These are phyloP conservation scores for Lactifluus rugatus DNA, from an alignment of 768 basidiomycete species.

Conservation along the genomic window DNA sequence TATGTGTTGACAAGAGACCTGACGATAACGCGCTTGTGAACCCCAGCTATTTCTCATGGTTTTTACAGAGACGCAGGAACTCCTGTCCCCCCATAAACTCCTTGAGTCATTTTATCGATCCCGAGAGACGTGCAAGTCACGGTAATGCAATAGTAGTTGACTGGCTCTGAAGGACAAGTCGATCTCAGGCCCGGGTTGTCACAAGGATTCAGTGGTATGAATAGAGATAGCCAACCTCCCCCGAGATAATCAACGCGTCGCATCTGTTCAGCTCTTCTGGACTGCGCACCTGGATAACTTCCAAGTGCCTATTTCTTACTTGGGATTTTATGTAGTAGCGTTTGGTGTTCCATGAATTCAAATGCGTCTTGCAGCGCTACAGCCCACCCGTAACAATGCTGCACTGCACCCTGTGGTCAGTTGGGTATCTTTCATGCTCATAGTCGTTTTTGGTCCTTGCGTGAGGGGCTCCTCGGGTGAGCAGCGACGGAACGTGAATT, in stretches of 20 bases:
- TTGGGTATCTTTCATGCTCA: too few species aligned
- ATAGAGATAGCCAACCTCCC: slow-evolving; percentile 44
- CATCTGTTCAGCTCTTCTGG: slow-evolving; percentile 62
- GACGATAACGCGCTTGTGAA: slow-evolving; percentile 51
- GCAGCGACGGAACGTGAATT: too few species aligned
- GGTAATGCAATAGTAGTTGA: slow-evolving; percentile 86
- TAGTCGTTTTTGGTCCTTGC: too few species aligned
- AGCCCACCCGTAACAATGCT: too few species aligned
- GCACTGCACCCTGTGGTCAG: too few species aligned
- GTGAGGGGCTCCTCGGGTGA: too few species aligned
- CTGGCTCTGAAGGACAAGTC: slow-evolving; percentile 40
- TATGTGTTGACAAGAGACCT: background rate
- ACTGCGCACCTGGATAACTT: slow-evolving; percentile 56
- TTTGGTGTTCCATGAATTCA: slow-evolving; percentile 76
- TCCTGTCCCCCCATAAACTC: slow-evolving; percentile 82
- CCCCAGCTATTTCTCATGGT: slow-evolving; percentile 90
- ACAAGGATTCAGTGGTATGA: too few species aligned
- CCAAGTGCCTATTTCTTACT: slow-evolving; percentile 36
- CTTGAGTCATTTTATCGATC: slow-evolving; percentile 70
- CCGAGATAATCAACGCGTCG: slow-evolving; percentile 90
- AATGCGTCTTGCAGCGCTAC: slow-evolving; percentile 91
- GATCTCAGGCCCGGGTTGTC: too few species aligned
- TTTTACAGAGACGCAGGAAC: slow-evolving; percentile 66
- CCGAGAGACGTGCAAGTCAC: slow-evolving; percentile 60
- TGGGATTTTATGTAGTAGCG: slow-evolving; percentile 50